Evolutionary conservation across 768 basidiomycete species (phyloP).

Genomic region (Kwoniella dejecticola): DNA sequence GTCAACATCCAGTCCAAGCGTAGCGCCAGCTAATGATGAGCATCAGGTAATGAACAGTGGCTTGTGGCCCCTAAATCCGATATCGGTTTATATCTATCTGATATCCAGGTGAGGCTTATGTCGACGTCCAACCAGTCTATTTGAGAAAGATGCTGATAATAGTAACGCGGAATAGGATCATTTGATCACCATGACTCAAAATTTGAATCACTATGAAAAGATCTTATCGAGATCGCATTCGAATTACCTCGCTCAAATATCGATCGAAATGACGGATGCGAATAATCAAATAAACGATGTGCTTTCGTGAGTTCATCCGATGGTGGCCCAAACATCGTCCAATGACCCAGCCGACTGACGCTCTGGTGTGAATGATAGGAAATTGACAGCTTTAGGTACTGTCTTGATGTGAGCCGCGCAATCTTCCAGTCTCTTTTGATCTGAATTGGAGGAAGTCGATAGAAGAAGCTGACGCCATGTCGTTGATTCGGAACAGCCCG

Average conservation of each 20-base stretch:
- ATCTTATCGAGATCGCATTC: conserved; percentile 98
- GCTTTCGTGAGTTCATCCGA: conserved; percentile 62
- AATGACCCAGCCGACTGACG: too few species aligned
- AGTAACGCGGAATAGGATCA: conserved; percentile 66
- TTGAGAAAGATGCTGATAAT: neutral
- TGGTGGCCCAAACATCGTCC: too few species aligned
- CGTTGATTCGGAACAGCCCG: too few species aligned
- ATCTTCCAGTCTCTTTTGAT: too few species aligned
- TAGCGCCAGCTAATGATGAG: neutral
- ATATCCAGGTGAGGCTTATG: conserved; percentile 69
- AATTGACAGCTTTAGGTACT: conserved; percentile 95
- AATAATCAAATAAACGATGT: conserved; percentile 99
- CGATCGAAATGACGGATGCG: conserved; percentile 99
- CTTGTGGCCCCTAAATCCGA: conserved; percentile 95
- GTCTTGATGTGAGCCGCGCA: conserved; percentile 84
- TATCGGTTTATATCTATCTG: conserved; percentile 91
- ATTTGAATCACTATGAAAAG: conserved; percentile 99
- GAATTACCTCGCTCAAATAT: conserved; percentile 98
- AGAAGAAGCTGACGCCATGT: too few species aligned
- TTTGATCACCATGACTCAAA: conserved; percentile 99
- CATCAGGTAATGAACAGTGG: conserved; percentile 78
- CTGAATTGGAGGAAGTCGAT: too few species aligned
- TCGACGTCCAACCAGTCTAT: neutral
- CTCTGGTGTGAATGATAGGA: conserved; percentile 51
- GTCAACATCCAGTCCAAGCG: neutral